These are phyloP conservation scores for Filobasidium floriforme DNA, from an alignment of 768 basidiomycete species.

Conservation along the genomic window DNA sequence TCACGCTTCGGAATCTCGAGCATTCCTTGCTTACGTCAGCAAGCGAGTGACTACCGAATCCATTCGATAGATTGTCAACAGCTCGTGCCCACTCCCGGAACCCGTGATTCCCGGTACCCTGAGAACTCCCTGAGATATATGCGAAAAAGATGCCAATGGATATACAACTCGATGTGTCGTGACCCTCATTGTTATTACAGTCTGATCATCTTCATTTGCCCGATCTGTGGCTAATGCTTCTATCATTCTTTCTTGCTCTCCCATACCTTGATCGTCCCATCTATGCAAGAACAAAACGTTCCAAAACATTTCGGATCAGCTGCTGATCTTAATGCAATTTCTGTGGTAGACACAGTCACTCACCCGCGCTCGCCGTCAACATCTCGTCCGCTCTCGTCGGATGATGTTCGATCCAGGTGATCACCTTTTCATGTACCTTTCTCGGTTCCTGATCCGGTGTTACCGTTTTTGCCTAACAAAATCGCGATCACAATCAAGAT, in stretches of 20 bases:
- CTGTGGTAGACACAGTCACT: constrained; percentile 7
- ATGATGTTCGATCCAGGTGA: constrained; percentile 89
- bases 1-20: too few species aligned
- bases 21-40: too few species aligned
- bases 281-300: constrained; percentile 39
- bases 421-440: constrained; percentile 69
- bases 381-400: constrained; percentile 69
- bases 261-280: constrained; percentile 90
- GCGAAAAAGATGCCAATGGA: too few species aligned
- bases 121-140: too few species aligned
- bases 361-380: constrained; percentile 69
- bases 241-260: constrained; percentile 12
- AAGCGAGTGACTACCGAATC: too few species aligned
- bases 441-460: constrained; percentile 65
- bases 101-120: too few species aligned
- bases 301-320: not conserved
- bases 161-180: too few species aligned
- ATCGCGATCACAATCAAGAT: not conserved
- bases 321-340: too few species aligned
- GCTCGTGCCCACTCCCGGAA: too few species aligned
- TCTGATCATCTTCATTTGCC: too few species aligned
- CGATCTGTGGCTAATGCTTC: not conserved
- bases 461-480: constrained; percentile 50
- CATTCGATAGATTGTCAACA: too few species aligned
- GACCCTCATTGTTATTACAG: too few species aligned